Conservation (phyloP, 2,329 filamentous ascomycete species). For the Cladosporium sp. region DNA sequence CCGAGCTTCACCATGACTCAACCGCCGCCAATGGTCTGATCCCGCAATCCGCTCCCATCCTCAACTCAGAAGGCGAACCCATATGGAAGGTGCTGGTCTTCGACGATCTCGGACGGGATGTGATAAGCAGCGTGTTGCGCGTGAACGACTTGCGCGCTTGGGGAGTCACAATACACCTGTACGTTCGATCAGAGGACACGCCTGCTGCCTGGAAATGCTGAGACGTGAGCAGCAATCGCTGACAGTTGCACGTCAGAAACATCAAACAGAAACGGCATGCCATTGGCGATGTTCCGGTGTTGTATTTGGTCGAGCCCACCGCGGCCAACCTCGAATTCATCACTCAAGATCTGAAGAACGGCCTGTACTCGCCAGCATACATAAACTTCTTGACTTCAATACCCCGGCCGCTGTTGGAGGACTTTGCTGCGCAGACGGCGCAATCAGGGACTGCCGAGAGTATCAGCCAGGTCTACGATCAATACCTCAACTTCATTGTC, state of each 20-base stretch:
- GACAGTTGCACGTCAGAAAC: conserved; percentile 48
- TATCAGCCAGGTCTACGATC: conserved; percentile 89
- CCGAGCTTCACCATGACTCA: conserved; percentile 56
- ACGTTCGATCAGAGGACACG: conserved; percentile 30
- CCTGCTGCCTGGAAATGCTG: conserved; percentile 17
- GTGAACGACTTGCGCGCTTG: conserved; percentile 88
- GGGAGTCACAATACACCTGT: conserved; percentile 97
- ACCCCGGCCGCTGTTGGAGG: conserved; percentile 81
- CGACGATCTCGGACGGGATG: conserved; percentile 83
- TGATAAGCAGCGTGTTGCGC: conserved; percentile 91
- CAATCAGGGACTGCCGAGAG: conserved; percentile 77
- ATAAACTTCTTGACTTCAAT: conserved; percentile 96
- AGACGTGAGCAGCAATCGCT: conserved; percentile 26
- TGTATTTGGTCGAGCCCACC: conserved; percentile 93
- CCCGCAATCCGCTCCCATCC: conserved; percentile 66
- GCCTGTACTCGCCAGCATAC: conserved; percentile 87
- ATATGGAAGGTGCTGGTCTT: conserved; percentile 98
- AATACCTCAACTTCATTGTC: conserved; percentile 96
- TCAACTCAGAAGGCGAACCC: conserved; percentile 81
- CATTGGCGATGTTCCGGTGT: conserved; percentile 91
- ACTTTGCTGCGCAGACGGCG: conserved; percentile 86
- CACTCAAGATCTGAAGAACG: conserved; percentile 76
- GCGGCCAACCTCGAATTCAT: conserved; percentile 73
- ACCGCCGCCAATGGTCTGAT: conserved; percentile 56
- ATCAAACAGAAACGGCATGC: conserved; percentile 75